phyloP scores from a whole-genome alignment of 768 basidiomycete species.

The Paxillus rubicundulus region DNA sequence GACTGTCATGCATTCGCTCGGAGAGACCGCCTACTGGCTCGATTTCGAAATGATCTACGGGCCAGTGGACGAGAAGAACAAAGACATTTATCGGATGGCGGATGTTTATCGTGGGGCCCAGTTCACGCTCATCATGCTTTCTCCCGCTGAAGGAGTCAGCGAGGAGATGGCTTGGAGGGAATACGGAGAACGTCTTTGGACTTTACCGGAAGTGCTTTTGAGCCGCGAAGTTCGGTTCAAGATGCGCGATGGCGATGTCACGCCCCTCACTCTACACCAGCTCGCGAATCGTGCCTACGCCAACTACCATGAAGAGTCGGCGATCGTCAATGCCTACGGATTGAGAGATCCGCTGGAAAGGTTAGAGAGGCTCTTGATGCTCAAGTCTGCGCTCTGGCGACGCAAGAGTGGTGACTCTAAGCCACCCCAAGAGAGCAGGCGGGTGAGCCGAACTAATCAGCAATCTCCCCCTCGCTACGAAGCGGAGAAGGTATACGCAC shows the following conservation, averaged over 20 bases:
- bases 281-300: slow-evolving; percentile 23
- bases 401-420: slow-evolving; percentile 6
- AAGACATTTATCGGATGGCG: slow-evolving; percentile 25
- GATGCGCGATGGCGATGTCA: slow-evolving; percentile 12
- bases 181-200: slow-evolving; percentile 26
- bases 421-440: background rate
- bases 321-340: slow-evolving; percentile 20
- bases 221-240: slow-evolving; percentile 19
- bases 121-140: slow-evolving; percentile 25
- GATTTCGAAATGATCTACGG: slow-evolving; percentile 9
- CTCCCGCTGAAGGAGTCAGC: background rate
- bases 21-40: slow-evolving; percentile 20
- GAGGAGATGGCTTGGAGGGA: slow-evolving; percentile 10
- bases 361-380: slow-evolving; percentile 19
- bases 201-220: slow-evolving; percentile 20
- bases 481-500: slow-evolving; percentile 25
- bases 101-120: slow-evolving; percentile 19
- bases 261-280: slow-evolving; percentile 18
- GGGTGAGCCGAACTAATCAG: background rate
- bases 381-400: slow-evolving; percentile 25
- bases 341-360: slow-evolving; percentile 21
- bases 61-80: slow-evolving; percentile 2
- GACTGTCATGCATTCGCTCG: slow-evolving; percentile 3
- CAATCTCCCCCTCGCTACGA: background rate
- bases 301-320: slow-evolving; percentile 13